Conservation (phyloP, 352 stramenopile genomes). For the Phytophthora melonis region DNA sequence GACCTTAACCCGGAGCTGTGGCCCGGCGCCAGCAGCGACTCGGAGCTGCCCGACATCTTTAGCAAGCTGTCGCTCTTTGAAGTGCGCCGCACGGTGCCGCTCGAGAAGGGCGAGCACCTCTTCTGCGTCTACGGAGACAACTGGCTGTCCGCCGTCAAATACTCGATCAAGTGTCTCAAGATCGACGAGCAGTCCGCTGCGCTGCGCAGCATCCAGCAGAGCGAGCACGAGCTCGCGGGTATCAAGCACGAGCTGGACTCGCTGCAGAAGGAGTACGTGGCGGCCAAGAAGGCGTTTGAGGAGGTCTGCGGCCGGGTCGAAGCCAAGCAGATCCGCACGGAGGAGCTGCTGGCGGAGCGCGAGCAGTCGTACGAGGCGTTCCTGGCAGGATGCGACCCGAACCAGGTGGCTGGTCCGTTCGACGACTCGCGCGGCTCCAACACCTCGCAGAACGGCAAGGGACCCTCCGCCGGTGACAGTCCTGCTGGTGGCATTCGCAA, state of each 20-base stretch:
- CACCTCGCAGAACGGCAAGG: conserved; percentile 46
- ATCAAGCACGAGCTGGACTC: conserved; percentile 84
- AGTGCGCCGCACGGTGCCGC: conserved; percentile 77
- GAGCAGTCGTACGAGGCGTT: conserved; percentile 84
- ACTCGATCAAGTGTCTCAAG: conserved; percentile 89
- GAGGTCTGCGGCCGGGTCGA: conserved; percentile 75
- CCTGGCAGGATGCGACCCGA: conserved; percentile 65
- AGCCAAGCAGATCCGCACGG: conserved; percentile 74
- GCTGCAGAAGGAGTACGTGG: conserved; percentile 83
- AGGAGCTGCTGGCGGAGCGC: conserved; percentile 73
- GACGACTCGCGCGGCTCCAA: conserved; percentile 41
- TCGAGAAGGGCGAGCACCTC: conserved; percentile 85
- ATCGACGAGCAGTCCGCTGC: conserved; percentile 64
- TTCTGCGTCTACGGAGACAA: conserved; percentile 92
- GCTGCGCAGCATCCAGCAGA: conserved; percentile 76
- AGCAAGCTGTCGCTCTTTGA: conserved; percentile 87
- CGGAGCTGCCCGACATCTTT: conserved; percentile 85
- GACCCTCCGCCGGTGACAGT: conserved; percentile 51
- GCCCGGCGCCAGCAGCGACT: conserved; percentile 67
- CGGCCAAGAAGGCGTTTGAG: conserved; percentile 85
- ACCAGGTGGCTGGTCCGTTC: conserved; percentile 23
- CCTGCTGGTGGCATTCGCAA: conserved; percentile 56
- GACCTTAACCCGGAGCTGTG: conserved; percentile 82
- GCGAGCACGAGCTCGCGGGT: conserved; percentile 73
- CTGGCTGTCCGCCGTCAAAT: conserved; percentile 89